Evolutionary conservation across 306 rosid species (phyloP).

Genomic region (Citrullus mucosospermus): DNA sequence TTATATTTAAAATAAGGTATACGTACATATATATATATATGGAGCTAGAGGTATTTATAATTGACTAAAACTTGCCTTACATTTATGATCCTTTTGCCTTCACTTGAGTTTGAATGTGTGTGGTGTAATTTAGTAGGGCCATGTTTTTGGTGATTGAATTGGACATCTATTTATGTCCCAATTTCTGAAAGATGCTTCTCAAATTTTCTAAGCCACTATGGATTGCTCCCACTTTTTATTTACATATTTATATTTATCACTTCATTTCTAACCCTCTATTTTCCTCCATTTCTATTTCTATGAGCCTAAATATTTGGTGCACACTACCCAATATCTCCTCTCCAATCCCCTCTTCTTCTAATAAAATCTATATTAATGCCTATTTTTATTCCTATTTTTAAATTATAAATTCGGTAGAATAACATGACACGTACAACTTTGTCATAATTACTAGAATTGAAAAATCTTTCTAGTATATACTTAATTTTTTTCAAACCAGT

Average conservation of each 20-base stretch:
- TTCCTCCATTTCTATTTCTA: neutral
- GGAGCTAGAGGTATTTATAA: neutral
- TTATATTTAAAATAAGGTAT: too few species aligned
- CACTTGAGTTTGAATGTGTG: neutral
- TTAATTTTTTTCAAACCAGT: neutral
- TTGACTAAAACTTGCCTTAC: conserved; percentile 5
- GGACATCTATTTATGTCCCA: conserved; percentile 11
- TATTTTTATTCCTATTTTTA: neutral
- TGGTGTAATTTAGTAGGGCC: conserved; percentile 8
- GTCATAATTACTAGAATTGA: neutral
- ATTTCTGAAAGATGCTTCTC: conserved; percentile 9
- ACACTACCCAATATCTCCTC: neutral
- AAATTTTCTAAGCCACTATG: conserved; percentile 11
- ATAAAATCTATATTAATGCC: neutral
- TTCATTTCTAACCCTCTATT: neutral
- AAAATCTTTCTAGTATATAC: neutral
- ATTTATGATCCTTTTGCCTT: neutral
- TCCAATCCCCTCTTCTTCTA: neutral
- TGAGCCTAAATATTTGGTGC: conserved; percentile 1
- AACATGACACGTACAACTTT: neutral
- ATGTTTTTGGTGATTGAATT: conserved; percentile 7
- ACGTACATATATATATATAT: neutral
- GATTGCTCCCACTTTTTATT: neutral
- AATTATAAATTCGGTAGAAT: neutral
- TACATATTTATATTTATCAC: neutral